These are phyloP conservation scores for Adansonia digitata DNA, from an alignment of 345 rosid species.

Conservation along the genomic window DNA sequence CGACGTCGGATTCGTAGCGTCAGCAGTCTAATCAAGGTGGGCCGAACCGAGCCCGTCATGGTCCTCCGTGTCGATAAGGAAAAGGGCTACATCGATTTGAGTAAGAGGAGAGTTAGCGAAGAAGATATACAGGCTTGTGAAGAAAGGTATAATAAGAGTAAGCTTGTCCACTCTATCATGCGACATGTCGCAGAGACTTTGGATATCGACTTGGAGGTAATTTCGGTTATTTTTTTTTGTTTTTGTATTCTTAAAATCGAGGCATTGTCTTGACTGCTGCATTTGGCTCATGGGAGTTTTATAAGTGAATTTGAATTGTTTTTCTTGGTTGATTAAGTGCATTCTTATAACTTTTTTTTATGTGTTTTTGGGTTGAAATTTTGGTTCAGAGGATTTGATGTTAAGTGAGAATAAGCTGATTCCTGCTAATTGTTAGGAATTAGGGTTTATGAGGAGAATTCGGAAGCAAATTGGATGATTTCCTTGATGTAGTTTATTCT, in stretches of 20 bases:
- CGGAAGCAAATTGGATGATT: not conserved
- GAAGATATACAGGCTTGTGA: slow-evolving; percentile 94
- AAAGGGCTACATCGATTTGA: slow-evolving; percentile 92
- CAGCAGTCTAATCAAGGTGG: slow-evolving; percentile 89
- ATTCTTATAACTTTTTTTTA: too few species aligned
- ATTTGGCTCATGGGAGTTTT: not conserved
- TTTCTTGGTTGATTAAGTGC: too few species aligned
- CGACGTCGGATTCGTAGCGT: slow-evolving; percentile 98
- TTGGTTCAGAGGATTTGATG: not conserved
- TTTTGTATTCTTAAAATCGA: not conserved
- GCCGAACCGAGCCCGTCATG: slow-evolving; percentile 97
- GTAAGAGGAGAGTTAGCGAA: slow-evolving; percentile 89
- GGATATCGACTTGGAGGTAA: slow-evolving; percentile 84
- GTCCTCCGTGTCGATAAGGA: slow-evolving; percentile 97
- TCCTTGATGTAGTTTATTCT: not conserved
- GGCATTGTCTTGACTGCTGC: not conserved
- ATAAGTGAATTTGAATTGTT: too few species aligned
- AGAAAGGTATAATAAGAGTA: slow-evolving; percentile 97
- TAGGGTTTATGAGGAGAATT: not conserved
- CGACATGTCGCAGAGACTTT: slow-evolving; percentile 95
- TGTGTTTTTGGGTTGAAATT: too few species aligned
- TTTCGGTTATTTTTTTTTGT: not conserved
- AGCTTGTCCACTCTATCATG: slow-evolving; percentile 98
- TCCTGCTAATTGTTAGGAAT: not conserved
- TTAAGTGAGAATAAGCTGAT: not conserved